Percentiles rank a stretch among this genome's conserved stretches.
These are phyloP conservation scores for Rutstroemia sp. DNA, from an alignment of 2,329 filamentous ascomycete species.

Conservation along the genomic window DNA sequence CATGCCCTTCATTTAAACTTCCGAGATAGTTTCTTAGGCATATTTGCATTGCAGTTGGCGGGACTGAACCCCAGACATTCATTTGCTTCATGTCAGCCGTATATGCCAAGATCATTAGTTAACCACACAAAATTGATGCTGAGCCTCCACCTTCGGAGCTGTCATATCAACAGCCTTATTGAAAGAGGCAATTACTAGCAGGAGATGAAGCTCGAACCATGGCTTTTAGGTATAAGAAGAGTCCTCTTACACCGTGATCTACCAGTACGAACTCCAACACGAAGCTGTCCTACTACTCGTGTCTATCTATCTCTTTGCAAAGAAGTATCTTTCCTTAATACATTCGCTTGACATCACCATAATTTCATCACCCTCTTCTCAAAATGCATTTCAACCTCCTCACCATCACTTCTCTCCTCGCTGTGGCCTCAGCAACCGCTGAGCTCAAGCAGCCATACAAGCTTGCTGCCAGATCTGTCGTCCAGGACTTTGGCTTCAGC, in stretches of 20 bases:
- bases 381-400: background rate
- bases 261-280: too few species aligned
- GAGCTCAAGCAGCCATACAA: conserved; percentile 1
- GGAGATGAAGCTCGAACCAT: background rate
- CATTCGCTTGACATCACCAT: background rate
- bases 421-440: background rate
- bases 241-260: too few species aligned
- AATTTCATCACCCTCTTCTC: background rate
- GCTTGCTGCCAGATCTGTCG: conserved; percentile 2
- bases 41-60: background rate
- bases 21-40: background rate
- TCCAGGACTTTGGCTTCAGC: background rate
- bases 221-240: background rate
- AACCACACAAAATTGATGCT: background rate
- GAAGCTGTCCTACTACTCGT: background rate
- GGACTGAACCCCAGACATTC: background rate
- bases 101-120: background rate
- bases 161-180: background rate
- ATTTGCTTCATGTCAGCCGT: conserved; percentile 1
- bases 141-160: background rate
- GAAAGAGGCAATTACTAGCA: background rate
- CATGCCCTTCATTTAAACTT: background rate
- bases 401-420: background rate
- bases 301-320: background rate
- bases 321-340: background rate